Percentiles rank a stretch among this genome's conserved stretches.
phyloP scores from a whole-genome alignment of 2,329 filamentous ascomycete species.

The Camillea tinctor region DNA sequence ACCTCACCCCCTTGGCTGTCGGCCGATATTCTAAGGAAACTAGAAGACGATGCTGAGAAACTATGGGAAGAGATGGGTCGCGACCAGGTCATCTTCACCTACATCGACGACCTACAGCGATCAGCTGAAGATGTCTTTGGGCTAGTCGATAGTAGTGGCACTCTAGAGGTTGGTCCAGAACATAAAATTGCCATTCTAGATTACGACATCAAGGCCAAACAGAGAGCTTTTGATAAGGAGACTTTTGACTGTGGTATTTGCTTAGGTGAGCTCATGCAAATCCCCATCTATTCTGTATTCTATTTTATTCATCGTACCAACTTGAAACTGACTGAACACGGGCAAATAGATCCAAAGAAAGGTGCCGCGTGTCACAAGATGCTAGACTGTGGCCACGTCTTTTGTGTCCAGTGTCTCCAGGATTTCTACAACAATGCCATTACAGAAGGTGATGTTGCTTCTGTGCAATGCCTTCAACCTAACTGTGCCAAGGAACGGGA shows the following conservation, averaged over 20 bases:
- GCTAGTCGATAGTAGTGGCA: constrained; percentile 47
- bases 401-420: constrained; percentile 82
- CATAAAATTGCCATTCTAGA: constrained; percentile 73
- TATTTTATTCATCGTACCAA: neutral
- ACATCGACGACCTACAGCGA: constrained; percentile 62
- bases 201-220: constrained; percentile 73
- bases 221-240: constrained; percentile 73
- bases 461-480: constrained; percentile 77
- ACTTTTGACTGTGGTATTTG: constrained; percentile 90
- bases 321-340: constrained; percentile 17
- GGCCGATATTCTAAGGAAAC: constrained; percentile 41
- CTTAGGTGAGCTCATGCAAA: constrained; percentile 49
- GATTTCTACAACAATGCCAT: constrained; percentile 92
- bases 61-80: constrained; percentile 64
- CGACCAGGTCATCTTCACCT: constrained; percentile 59
- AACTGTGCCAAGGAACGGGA: constrained; percentile 68
- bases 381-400: constrained; percentile 83
- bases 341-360: constrained; percentile 76
- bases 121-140: constrained; percentile 61
- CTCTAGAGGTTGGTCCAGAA: constrained; percentile 51
- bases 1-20: constrained; percentile 60
- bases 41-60: constrained; percentile 49
- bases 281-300: neutral
- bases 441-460: constrained; percentile 74
- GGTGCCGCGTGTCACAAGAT: constrained; percentile 78